A percentile compares a stretch with the other conserved stretches of the same genome.
These are phyloP conservation scores for Russula foetens DNA, from an alignment of 768 basidiomycete genomes.

Conservation along the genomic window DNA sequence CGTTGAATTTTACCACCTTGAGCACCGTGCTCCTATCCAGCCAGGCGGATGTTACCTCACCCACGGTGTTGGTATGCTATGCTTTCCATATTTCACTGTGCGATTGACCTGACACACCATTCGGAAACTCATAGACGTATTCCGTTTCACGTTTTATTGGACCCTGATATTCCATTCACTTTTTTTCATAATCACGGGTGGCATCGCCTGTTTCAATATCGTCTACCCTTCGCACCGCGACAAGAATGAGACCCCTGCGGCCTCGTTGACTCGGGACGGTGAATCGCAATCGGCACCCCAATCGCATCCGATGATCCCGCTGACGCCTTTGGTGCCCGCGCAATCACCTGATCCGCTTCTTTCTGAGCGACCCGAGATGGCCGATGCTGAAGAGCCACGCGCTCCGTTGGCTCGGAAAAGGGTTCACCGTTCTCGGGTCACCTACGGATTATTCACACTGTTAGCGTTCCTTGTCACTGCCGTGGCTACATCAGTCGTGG, in stretches of 20 bases:
- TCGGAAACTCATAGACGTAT: conserved; percentile 12
- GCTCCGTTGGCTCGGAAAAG: conserved; percentile 4
- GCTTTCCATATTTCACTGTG: not conserved
- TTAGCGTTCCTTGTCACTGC: conserved; percentile 10
- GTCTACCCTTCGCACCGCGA: conserved; percentile 12
- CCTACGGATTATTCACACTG: conserved; percentile 16
- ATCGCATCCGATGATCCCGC: conserved; percentile 3
- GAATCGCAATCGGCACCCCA: not conserved
- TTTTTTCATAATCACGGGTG: conserved; percentile 14
- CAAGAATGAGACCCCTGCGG: not conserved
- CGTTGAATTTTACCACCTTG: conserved; percentile 15
- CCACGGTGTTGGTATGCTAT: conserved; percentile 6
- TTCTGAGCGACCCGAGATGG: not conserved
- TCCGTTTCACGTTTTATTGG: conserved; percentile 21
- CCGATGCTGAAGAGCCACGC: not conserved
- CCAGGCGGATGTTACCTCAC: conserved; percentile 14
- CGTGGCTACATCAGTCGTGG: conserved; percentile 11
- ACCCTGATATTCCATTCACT: conserved; percentile 18
- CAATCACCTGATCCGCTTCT: conserved; percentile 5
- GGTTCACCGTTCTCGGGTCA: conserved; percentile 16
- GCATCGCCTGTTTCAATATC: conserved; percentile 19
- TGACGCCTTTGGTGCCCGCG: conserved; percentile 7
- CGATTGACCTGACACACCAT: not conserved
- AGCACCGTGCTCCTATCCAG: conserved; percentile 15
- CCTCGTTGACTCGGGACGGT: not conserved